phyloP scores from a whole-genome alignment of 805 yeast species.

The Lipomyces sp. region DNA sequence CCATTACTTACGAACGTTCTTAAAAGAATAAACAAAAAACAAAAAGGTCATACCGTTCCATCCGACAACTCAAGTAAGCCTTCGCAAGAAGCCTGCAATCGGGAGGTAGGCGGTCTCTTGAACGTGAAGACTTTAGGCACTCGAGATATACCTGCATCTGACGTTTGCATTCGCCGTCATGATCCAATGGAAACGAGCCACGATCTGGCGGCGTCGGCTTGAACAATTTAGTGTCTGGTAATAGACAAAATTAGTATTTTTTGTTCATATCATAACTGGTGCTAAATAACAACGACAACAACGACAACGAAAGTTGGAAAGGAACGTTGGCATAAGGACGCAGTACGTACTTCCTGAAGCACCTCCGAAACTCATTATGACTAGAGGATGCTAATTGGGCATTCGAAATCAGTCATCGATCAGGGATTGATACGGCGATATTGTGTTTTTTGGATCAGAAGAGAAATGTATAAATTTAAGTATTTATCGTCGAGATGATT shows the following conservation, averaged over 20 bases:
- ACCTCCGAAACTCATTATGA: constrained; percentile 31
- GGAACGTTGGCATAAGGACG: too few relatives aligned
- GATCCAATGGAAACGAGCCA: constrained; percentile 96
- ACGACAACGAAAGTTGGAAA: too few relatives aligned
- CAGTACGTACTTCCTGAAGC: constrained; percentile 26
- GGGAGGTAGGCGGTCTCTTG: constrained; percentile 82
- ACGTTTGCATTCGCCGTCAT: constrained; percentile 76
- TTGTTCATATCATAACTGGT: background rate
- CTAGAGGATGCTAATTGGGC: background rate
- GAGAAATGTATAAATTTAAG: too few relatives aligned
- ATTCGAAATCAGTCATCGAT: background rate
- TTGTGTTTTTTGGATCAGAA: background rate
- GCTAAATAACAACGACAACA: too few relatives aligned
- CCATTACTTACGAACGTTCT: too few relatives aligned
- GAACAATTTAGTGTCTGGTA: constrained; percentile 18
- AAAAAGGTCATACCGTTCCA: constrained; percentile 62
- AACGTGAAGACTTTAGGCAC: constrained; percentile 71
- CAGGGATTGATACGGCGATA: background rate
- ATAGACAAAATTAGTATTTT: background rate
- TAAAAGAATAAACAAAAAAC: background rate
- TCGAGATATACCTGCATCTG: constrained; percentile 75
- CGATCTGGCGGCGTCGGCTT: constrained; percentile 91
- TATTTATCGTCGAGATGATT: too few relatives aligned
- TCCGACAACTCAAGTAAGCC: constrained; percentile 79
- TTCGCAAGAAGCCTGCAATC: constrained; percentile 84